phyloP scores from a whole-genome alignment of 2,329 filamentous ascomycete genomes.

The Zymoseptoria crescenta region DNA sequence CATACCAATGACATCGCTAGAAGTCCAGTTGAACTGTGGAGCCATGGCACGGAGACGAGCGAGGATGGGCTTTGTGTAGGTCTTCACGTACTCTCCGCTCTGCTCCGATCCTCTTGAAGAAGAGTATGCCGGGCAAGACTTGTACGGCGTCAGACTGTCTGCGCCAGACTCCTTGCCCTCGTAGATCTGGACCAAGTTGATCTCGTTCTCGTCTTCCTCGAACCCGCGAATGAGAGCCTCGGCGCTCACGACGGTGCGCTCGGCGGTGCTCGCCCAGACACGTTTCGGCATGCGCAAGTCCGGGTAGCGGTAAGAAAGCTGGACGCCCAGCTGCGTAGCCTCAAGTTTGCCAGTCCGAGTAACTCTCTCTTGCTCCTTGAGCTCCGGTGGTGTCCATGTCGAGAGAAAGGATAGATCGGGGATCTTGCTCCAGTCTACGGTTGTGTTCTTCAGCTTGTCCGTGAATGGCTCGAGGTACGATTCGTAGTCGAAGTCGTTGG shows the following conservation, averaged over 20 bases:
- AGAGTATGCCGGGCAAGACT: conserved; percentile 56
- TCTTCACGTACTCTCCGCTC: conserved; percentile 31
- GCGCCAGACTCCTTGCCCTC: conserved; percentile 53
- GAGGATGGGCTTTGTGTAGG: conserved; percentile 55
- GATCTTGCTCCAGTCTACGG: conserved; percentile 50
- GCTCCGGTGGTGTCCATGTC: conserved; percentile 47
- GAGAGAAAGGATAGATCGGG: conserved; percentile 50
- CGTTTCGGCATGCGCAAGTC: conserved; percentile 45
- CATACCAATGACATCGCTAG: conserved; percentile 55
- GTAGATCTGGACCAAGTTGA: conserved; percentile 48
- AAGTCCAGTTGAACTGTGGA: conserved; percentile 55
- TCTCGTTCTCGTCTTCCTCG: conserved; percentile 43
- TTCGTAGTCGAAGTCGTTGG: conserved; percentile 47
- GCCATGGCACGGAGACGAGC: conserved; percentile 47
- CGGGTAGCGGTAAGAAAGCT: conserved; percentile 52
- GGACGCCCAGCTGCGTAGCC: conserved; percentile 51
- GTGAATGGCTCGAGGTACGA: conserved; percentile 45
- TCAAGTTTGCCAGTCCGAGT: conserved; percentile 55
- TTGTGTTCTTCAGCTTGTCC: conserved; percentile 52
- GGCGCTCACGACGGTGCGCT: conserved; percentile 53
- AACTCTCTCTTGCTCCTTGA: conserved; percentile 50
- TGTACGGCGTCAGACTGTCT: conserved; percentile 56
- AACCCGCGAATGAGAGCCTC: conserved; percentile 51
- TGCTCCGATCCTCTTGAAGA: conserved; percentile 50
- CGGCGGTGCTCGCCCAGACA: conserved; percentile 57